These are phyloP conservation scores for Cordyceps farinosa DNA, from an alignment of 2,329 filamentous ascomycete genomes.

Conservation along the genomic window DNA sequence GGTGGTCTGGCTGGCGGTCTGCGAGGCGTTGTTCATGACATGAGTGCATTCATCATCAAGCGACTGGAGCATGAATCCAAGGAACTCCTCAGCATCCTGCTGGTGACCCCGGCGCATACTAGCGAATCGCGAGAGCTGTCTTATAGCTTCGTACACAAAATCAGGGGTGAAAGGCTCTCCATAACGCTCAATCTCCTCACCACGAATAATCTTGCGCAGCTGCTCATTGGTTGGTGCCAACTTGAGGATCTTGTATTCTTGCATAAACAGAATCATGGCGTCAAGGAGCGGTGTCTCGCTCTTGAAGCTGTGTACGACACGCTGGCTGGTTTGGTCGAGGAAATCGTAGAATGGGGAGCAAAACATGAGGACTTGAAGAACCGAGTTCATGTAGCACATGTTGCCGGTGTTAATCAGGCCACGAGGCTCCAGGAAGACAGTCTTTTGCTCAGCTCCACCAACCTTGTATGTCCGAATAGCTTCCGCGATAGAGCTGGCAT, in stretches of 20 bases:
- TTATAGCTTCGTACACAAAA: conserved; percentile 92
- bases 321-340: conserved; percentile 78
- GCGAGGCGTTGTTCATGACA: conserved; percentile 51
- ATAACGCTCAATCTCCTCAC: conserved; percentile 80
- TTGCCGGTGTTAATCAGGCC: conserved; percentile 96
- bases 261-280: conserved; percentile 95
- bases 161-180: conserved; percentile 90
- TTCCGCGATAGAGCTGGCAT: conserved; percentile 64
- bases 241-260: conserved; percentile 83
- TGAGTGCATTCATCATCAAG: conserved; percentile 88
- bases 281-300: conserved; percentile 91
- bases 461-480: conserved; percentile 72
- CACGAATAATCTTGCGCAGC: conserved; percentile 70
- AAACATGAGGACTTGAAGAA: conserved; percentile 92
- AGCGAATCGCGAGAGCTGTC: conserved; percentile 79
- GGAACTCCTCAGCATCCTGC: conserved; percentile 95
- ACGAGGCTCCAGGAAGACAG: conserved; percentile 84
- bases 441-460: conserved; percentile 54
- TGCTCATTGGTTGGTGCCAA: conserved; percentile 72
- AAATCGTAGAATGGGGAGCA: conserved; percentile 95
- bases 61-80: conserved; percentile 87
- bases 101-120: conserved; percentile 96
- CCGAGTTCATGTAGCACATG: conserved; percentile 99
- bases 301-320: conserved; percentile 86
- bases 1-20: conserved; percentile 33